Conservation (phyloP, 192 early-diverging fungal genomes). For the Ambispora gerdemannii region DNA sequence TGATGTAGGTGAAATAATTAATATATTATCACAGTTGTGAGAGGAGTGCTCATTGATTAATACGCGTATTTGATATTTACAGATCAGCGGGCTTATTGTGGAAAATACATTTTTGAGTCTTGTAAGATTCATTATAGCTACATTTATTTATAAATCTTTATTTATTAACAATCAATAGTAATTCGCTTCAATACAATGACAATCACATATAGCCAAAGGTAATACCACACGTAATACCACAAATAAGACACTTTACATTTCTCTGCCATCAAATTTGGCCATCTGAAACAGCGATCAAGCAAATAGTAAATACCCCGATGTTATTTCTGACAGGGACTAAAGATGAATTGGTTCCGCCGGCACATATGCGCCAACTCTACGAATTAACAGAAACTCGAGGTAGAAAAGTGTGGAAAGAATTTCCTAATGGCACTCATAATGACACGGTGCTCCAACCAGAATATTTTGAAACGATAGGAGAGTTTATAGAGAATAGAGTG, state of each 20-base stretch:
- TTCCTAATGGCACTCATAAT: conserved; percentile 86
- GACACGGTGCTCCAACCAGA: conserved; percentile 83
- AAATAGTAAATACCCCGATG: conserved; percentile 65
- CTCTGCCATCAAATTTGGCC: conserved; percentile 89
- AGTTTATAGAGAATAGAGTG: conserved; percentile 43
- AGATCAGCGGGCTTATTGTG: conserved; percentile 77
- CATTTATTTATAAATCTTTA: neutral
- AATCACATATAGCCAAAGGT: conserved; percentile 68
- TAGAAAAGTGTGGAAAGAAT: conserved; percentile 54
- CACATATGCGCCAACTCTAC: conserved; percentile 79
- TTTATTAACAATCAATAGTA: neutral
- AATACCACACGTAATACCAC: conserved; percentile 81
- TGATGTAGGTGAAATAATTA: conserved; percentile 12
- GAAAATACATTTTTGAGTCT: conserved; percentile 94
- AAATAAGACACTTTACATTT: conserved; percentile 68
- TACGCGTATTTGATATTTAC: neutral
- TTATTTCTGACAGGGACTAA: conserved; percentile 75
- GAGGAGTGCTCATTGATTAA: neutral
- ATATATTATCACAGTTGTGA: neutral
- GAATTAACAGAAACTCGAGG: conserved; percentile 55
- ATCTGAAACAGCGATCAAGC: conserved; percentile 68
- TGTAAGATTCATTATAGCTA: conserved; percentile 41
- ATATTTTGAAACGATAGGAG: conserved; percentile 76
- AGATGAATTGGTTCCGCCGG: conserved; percentile 87
- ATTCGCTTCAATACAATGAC: neutral